Evolutionary conservation across 495 filamentous ascomycete species (phyloP).

Genomic region (Lasiosphaeriaceae sp.): DNA sequence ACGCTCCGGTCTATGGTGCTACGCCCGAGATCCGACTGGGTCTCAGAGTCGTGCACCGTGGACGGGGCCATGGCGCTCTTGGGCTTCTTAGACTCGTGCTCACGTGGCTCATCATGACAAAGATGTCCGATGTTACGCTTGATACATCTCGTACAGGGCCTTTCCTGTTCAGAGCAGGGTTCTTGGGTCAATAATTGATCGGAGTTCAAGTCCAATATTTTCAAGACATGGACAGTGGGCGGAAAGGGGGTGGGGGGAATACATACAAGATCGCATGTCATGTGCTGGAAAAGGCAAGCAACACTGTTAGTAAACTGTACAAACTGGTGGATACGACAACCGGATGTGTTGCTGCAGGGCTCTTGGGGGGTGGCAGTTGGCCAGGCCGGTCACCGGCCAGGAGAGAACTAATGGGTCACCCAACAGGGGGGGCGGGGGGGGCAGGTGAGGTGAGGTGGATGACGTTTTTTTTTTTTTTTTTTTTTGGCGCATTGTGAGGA

Average conservation of each 20-base stretch:
- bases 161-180: slow-evolving; percentile 57
- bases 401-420: slow-evolving; percentile 28
- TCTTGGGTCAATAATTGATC: slow-evolving; percentile 22
- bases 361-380: slow-evolving; percentile 3
- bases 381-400: not conserved
- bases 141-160: slow-evolving; percentile 95
- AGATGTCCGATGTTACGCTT: slow-evolving; percentile 98
- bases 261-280: slow-evolving; percentile 99
- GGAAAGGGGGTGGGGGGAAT: slow-evolving; percentile 41
- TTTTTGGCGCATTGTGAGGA: slow-evolving; percentile 31
- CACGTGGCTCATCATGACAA: slow-evolving; percentile 96
- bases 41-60: slow-evolving; percentile 50
- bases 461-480: too few relatives aligned
- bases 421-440: too few relatives aligned
- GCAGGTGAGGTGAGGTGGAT: too few relatives aligned
- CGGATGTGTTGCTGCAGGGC: slow-evolving; percentile 13
- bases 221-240: slow-evolving; percentile 13
- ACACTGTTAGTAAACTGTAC: slow-evolving; percentile 25
- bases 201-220: slow-evolving; percentile 10
- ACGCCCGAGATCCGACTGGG: slow-evolving; percentile 38
- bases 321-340: slow-evolving; percentile 9
- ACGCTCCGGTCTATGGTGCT: slow-evolving; percentile 38
- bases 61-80: slow-evolving; percentile 66
- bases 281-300: slow-evolving; percentile 65
- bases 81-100: slow-evolving; percentile 57